Conservation (phyloP, 2,329 filamentous ascomycete species). For the Fusarium tricinctum region DNA sequence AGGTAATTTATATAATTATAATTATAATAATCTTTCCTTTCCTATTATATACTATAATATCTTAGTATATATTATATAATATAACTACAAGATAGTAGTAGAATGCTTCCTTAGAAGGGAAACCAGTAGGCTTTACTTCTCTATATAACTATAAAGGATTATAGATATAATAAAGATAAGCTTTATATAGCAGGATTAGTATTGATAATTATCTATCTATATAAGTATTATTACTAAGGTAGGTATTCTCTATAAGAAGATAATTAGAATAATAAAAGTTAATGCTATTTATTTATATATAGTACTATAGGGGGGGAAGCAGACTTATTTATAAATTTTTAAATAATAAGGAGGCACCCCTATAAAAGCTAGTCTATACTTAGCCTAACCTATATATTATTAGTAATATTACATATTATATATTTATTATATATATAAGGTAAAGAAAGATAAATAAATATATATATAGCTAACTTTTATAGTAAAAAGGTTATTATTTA, state of each 20-base stretch:
- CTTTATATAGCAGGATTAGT: too few relatives aligned
- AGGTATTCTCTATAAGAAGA: neutral
- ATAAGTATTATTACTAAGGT: neutral
- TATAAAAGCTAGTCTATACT: neutral
- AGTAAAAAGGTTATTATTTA: too few relatives aligned
- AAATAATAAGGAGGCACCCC: neutral
- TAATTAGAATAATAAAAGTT: neutral
- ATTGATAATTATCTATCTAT: too few relatives aligned
- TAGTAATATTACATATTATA: neutral
- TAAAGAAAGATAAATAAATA: neutral
- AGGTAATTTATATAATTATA: neutral
- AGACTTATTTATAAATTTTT: neutral
- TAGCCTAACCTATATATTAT: neutral
- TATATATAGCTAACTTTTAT: too few relatives aligned
- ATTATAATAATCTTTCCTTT: neutral
- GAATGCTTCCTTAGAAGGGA: neutral
- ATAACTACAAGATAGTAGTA: neutral
- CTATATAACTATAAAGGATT: too few relatives aligned
- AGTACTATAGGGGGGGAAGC: neutral
- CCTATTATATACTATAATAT: neutral
- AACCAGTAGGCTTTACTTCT: too few relatives aligned
- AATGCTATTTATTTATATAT: neutral
- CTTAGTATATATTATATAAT: neutral
- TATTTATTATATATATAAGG: neutral
- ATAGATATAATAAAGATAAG: too few relatives aligned